Evolutionary conservation across 2,329 filamentous ascomycete species (phyloP).

Genomic region (Macrophomina pseudophaseolina): DNA sequence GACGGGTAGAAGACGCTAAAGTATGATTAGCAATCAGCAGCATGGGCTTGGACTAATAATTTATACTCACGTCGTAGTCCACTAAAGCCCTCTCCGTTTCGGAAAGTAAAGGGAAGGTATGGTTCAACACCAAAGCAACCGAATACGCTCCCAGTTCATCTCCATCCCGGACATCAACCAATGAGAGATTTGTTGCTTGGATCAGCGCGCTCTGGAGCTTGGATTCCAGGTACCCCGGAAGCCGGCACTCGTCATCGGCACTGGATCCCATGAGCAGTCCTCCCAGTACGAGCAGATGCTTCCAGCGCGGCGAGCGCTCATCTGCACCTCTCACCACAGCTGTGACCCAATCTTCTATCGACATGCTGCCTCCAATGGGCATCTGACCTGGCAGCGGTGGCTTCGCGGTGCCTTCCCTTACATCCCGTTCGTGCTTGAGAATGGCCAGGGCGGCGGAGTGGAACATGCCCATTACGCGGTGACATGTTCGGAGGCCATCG

Average conservation of each 20-base stretch:
- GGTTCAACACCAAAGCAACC: constrained; percentile 75
- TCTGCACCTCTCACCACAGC: constrained; percentile 65
- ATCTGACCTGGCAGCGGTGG: constrained; percentile 36
- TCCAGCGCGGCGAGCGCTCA: constrained; percentile 72
- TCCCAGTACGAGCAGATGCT: constrained; percentile 79
- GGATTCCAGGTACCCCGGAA: constrained; percentile 64
- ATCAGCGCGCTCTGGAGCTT: constrained; percentile 76
- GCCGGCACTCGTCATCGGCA: constrained; percentile 56
- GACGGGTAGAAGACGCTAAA: constrained; percentile 65
- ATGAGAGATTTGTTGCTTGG: constrained; percentile 75
- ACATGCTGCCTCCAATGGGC: constrained; percentile 52
- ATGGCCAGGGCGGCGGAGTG: constrained; percentile 68
- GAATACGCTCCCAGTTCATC: constrained; percentile 54
- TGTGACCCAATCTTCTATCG: constrained; percentile 62
- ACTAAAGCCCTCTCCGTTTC: constrained; percentile 63
- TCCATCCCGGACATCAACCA: constrained; percentile 61
- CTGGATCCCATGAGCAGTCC: constrained; percentile 81
- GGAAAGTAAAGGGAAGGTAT: constrained; percentile 74
- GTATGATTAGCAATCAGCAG: neutral
- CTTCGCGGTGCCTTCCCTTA: constrained; percentile 36
- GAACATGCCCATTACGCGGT: constrained; percentile 73
- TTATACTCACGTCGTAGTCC: constrained; percentile 61
- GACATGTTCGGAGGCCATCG: constrained; percentile 65
- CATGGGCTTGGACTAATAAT: no score
- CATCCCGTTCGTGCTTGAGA: constrained; percentile 53